Base-by-base conservation (phyloP, 495 filamentous ascomycete genomes). In the Lasiosphaeria miniovina region DNA sequence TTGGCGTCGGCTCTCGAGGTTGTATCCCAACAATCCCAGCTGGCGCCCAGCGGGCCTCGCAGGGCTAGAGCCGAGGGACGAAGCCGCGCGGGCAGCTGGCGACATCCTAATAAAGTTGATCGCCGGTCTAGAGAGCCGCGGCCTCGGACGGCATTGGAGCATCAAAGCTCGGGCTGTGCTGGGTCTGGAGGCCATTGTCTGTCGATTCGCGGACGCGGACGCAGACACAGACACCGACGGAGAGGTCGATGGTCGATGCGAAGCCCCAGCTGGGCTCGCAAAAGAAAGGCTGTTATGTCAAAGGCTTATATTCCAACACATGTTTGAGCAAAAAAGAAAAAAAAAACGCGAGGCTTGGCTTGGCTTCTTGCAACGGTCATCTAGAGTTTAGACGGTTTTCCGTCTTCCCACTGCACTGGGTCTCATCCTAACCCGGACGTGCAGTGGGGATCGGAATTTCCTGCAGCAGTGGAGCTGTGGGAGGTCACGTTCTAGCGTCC, bases 71-170 rank as follows among this genome's bases (percentile, higher is more conserved):
- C 49, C 35, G 6, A 40, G 40, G 17, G 57, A 54, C 9, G 50
- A 46, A 46, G 4, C 38, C 31, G 36, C 50, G 46, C 55, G 14
- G 33, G 24, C 12, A 24, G 24, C 24, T 24, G 24, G 24, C 2
- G 24, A 24, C 24, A 24, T 24, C 31, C 34, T 49, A 43, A 41
- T 33, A 4, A 36, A 36, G 46, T 46, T 12, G 15, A 52, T n/a
- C 11, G 5, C 46, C 41, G 46, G 50, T 24, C 8, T 55, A 36
- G 45, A 49, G 54, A 31, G 17, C 8, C 34, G 49, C 15, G 46
- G 49, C 15, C 55, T 41, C 35, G 55, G 51, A 52, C 56, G 56
- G 38, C 61, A 59, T 59, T 34, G 61, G n/a, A 55, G 45, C 61
- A 49, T 34, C 56, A 63, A 38, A 46, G 40, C 17, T 48, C 61